A percentile compares a stretch with the other conserved stretches of the same genome.
Conservation (phyloP, 2,329 filamentous ascomycete species). For the Sporothrix schenckii region DNA sequence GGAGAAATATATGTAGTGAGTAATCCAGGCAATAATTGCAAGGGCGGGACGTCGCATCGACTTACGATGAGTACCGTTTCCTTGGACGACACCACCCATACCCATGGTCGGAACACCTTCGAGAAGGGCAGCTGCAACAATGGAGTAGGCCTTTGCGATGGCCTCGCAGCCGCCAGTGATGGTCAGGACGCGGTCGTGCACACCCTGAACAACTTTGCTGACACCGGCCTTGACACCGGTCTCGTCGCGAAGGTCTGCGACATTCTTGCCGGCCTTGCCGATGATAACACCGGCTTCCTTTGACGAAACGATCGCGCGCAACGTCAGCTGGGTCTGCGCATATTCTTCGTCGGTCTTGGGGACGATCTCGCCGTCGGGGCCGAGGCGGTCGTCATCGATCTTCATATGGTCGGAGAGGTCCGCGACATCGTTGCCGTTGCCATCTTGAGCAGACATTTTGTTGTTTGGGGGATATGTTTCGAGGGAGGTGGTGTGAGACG, state of each 20-base stretch:
- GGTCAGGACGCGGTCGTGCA: constrained; percentile 94
- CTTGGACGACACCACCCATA: constrained; percentile 88
- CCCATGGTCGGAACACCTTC: constrained; percentile 94
- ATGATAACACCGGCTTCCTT: constrained; percentile 99
- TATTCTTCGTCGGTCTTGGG: constrained; percentile 98
- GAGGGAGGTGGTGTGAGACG: constrained; percentile 22
- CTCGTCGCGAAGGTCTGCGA: constrained; percentile 94
- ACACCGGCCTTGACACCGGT: constrained; percentile 97
- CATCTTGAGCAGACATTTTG: constrained; percentile 66
- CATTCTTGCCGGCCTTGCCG: constrained; percentile 97
- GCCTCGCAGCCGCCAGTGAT: constrained; percentile 88
- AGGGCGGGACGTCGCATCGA: constrained; percentile 37
- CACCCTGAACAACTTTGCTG: constrained; percentile 96
- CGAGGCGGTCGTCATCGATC: constrained; percentile 65
- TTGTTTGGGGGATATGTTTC: constrained; percentile 22
- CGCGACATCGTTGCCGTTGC: constrained; percentile 62
- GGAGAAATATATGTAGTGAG: background rate
- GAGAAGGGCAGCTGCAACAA: constrained; percentile 86
- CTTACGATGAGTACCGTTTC: constrained; percentile 93
- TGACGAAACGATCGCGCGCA: constrained; percentile 96
- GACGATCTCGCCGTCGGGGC: constrained; percentile 73
- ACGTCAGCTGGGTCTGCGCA: constrained; percentile 84
- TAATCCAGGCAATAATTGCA: background rate
- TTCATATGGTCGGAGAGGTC: constrained; percentile 68
- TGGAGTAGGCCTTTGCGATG: constrained; percentile 88